phyloP scores from a whole-genome alignment of 2,329 filamentous ascomycete genomes.

The Aspergillus fumigatus region DNA sequence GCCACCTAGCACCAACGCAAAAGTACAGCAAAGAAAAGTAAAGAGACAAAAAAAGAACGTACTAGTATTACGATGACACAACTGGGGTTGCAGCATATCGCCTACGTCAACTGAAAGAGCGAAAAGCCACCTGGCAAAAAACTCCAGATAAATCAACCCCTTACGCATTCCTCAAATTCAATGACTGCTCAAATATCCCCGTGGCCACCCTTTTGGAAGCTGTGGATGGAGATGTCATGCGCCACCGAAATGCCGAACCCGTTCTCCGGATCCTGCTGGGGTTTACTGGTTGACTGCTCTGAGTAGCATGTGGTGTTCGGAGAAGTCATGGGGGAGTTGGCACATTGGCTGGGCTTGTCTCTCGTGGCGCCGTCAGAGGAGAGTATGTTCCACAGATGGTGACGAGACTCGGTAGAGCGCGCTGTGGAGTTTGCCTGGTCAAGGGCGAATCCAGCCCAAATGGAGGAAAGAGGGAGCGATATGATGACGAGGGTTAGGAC shows the following conservation, averaged over 20 bases:
- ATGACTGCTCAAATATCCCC: background rate
- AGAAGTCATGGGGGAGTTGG: conserved; percentile 12
- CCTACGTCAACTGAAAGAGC: too few relatives aligned
- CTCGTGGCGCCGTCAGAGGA: conserved; percentile 13
- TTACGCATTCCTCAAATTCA: background rate
- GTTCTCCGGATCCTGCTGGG: conserved; percentile 13
- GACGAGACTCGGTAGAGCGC: conserved; percentile 9
- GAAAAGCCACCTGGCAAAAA: background rate
- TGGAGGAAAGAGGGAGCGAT: conserved; percentile 61
- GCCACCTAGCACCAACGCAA: too few relatives aligned
- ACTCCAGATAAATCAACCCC: background rate
- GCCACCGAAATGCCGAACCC: conserved; percentile 26
- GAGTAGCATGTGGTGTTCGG: conserved; percentile 27
- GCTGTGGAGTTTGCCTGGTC: conserved; percentile 13
- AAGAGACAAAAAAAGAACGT: too few relatives aligned
- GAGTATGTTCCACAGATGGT: conserved; percentile 26
- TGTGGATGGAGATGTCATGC: conserved; percentile 26
- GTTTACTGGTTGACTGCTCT: conserved; percentile 13
- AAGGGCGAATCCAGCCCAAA: conserved; percentile 55
- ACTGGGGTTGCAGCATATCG: too few relatives aligned
- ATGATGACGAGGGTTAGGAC: conserved; percentile 57
- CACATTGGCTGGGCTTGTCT: conserved; percentile 10
- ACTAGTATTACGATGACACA: too few relatives aligned
- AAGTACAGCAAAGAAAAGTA: too few relatives aligned
- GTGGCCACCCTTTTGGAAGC: conserved; percentile 8